Conservation (phyloP, 2,329 filamentous ascomycete species). For the Clonostachys sp. region DNA sequence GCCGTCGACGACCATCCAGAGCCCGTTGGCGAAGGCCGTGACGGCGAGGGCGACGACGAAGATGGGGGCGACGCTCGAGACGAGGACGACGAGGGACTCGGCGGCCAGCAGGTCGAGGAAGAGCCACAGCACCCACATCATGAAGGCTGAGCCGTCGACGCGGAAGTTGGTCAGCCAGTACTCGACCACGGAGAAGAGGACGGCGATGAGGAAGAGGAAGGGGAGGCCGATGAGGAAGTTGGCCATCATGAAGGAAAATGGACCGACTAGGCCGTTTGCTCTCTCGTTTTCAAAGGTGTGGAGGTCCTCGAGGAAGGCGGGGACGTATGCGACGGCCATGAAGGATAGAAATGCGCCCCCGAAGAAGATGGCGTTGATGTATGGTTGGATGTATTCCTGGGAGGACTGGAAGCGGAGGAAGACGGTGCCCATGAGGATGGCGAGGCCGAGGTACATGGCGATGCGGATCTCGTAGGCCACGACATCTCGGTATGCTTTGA, state of each 20-base stretch:
- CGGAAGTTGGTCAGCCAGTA: conserved; percentile 81
- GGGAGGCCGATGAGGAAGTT: conserved; percentile 82
- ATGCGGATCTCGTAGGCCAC: conserved; percentile 80
- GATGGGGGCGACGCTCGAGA: conserved; percentile 68
- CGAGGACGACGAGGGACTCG: conserved; percentile 75
- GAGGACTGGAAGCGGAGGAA: conserved; percentile 68
- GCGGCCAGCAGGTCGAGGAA: conserved; percentile 81
- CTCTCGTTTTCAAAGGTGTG: conserved; percentile 71
- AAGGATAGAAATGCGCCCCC: conserved; percentile 73
- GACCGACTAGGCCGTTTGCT: conserved; percentile 75
- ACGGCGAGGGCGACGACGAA: conserved; percentile 78
- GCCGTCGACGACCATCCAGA: conserved; percentile 85
- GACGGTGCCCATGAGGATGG: conserved; percentile 84
- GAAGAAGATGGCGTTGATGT: conserved; percentile 79
- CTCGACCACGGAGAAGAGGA: conserved; percentile 69
- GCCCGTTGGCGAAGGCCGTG: conserved; percentile 79
- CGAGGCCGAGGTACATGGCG: conserved; percentile 72
- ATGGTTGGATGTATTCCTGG: conserved; percentile 73
- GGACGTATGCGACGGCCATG: conserved; percentile 82
- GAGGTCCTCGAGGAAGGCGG: conserved; percentile 76
- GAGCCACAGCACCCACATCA: conserved; percentile 77
- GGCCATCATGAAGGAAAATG: conserved; percentile 66
- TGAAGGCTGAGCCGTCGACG: conserved; percentile 61
- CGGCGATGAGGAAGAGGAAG: conserved; percentile 72
- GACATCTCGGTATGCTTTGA: conserved; percentile 81